Conservation (phyloP, 2,329 filamentous ascomycete species). For the Boeremia exigua region DNA sequence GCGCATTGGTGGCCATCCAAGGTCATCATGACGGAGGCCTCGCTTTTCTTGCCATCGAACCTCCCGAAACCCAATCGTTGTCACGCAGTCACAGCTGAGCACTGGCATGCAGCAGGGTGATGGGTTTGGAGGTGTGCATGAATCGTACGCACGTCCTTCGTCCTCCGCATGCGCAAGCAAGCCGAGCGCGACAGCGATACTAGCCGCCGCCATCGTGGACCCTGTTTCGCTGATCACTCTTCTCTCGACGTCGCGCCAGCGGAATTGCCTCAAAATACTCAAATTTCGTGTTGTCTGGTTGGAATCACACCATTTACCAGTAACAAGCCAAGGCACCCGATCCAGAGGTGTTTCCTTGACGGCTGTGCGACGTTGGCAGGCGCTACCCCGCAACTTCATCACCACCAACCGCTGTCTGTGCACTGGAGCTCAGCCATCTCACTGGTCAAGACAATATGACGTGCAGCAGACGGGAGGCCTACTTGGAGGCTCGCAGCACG, state of each 20-base stretch:
- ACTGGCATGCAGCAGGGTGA: conserved; percentile 12
- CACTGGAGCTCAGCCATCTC: conserved; percentile 6
- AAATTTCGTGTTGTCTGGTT: neutral
- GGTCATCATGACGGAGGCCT: neutral
- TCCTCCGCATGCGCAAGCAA: conserved; percentile 15
- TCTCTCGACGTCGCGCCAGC: conserved; percentile 6
- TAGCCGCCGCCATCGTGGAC: conserved; percentile 26
- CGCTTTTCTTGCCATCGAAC: neutral
- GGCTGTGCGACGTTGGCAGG: conserved; percentile 18
- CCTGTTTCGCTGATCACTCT: conserved; percentile 11
- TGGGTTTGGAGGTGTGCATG: conserved; percentile 23
- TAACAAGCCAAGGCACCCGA: neutral
- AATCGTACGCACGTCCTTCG: conserved; percentile 20
- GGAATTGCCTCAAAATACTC: neutral
- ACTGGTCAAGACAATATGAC: conserved; percentile 13
- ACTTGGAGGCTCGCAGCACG: conserved; percentile 1
- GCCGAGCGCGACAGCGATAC: conserved; percentile 21
- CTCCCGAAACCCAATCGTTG: neutral
- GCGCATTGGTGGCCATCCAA: too few relatives aligned
- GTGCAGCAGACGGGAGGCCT: conserved; percentile 13
- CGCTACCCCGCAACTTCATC: conserved; percentile 31
- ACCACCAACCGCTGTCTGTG: conserved; percentile 18
- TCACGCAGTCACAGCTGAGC: conserved; percentile 2
- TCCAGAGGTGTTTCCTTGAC: conserved; percentile 5
- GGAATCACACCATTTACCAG: neutral